These are phyloP conservation scores for Botrytis paeoniae DNA, from an alignment of 2,329 filamentous ascomycete genomes.

Conservation along the genomic window DNA sequence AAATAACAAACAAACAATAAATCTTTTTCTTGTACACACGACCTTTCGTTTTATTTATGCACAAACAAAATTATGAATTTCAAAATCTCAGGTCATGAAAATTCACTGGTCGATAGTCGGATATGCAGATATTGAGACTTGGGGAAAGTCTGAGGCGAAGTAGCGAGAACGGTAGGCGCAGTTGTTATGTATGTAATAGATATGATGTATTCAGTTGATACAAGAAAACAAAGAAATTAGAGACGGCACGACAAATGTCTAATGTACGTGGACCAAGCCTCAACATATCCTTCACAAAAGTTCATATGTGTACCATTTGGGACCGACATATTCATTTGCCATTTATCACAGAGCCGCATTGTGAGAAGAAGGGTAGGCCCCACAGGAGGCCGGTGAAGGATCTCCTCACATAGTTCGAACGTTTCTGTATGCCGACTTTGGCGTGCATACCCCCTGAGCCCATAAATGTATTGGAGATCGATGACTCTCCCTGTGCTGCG, in stretches of 20 bases:
- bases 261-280: constrained; percentile 8
- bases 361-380: not conserved
- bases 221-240: not conserved
- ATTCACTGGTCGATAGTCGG: not conserved
- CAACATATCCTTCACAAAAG: constrained; percentile 9
- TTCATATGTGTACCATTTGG: constrained; percentile 5
- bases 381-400: constrained; percentile 13
- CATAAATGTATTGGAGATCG: not conserved
- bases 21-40: not conserved
- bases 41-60: constrained; percentile 6
- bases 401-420: not conserved
- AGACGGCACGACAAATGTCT: not conserved
- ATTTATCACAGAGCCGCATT: constrained; percentile 9
- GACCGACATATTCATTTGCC: not conserved
- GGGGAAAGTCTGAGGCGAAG: constrained; percentile 3
- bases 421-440: not conserved
- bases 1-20: not conserved
- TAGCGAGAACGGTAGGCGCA: constrained; percentile 8
- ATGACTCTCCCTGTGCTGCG: not conserved
- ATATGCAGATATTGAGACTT: not conserved
- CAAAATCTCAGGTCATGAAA: not conserved
- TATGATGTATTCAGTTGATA: not conserved
- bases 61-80: not conserved
- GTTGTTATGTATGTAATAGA: not conserved
- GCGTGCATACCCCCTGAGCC: constrained; percentile 13